A percentile compares a stretch with the other conserved stretches of the same genome.
These are phyloP conservation scores for Eucalyptus regnans DNA, from an alignment of 345 rosid genomes.

Conservation along the genomic window DNA sequence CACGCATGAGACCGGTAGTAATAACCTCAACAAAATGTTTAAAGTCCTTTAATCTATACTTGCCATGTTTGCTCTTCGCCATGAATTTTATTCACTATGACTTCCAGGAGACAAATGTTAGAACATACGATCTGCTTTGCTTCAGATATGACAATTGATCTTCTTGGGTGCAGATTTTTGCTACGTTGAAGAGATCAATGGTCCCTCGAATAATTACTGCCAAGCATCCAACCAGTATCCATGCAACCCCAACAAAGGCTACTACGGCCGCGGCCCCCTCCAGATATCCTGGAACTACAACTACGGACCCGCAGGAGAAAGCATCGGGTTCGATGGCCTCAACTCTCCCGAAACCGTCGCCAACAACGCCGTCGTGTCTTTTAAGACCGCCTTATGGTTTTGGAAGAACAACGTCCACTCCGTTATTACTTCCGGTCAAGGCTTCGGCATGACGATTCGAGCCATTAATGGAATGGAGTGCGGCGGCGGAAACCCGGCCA, in stretches of 20 bases:
- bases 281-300: constrained; percentile 43
- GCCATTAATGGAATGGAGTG: constrained; percentile 42
- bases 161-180: constrained; percentile 7
- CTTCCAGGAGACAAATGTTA: background rate
- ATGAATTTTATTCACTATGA: background rate
- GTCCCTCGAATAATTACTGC: background rate
- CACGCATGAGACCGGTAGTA: constrained; percentile 83
- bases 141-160: background rate
- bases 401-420: constrained; percentile 40
- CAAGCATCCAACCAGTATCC: background rate
- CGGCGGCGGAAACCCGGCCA: constrained; percentile 7
- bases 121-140: background rate
- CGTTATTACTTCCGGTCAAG: constrained; percentile 14
- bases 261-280: constrained; percentile 43
- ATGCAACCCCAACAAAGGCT: constrained; percentile 13
- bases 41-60: background rate
- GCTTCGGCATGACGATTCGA: constrained; percentile 33
- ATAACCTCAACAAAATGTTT: background rate
- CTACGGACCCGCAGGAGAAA: constrained; percentile 33
- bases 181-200: constrained; percentile 6
- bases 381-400: constrained; percentile 39
- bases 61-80: background rate
- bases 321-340: constrained; percentile 17
- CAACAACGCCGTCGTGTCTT: constrained; percentile 17
- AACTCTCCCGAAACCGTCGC: constrained; percentile 27